Base-by-base conservation (phyloP, 495 filamentous ascomycete genomes). In the Aspergillus kassunensis region DNA sequence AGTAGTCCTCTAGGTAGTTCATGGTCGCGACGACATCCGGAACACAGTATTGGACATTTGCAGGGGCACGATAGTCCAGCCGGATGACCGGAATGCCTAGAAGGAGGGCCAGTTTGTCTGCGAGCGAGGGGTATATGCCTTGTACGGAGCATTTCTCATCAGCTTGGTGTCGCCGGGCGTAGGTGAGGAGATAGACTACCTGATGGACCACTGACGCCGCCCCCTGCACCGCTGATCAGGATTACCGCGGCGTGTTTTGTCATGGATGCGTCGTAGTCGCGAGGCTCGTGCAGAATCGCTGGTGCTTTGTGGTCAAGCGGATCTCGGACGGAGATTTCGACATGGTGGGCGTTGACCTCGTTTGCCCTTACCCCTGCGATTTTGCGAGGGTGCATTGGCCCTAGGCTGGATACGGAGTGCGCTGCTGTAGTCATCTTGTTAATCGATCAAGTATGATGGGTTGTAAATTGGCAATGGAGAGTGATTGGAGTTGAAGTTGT, bases 161-260 rank as follows among this genome's bases (percentile, higher is more conserved):
- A 18, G 11, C 15, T 16, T 30, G 4, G 19, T 29, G 15, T 46
- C 15, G 6, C 13, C 18, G n/a, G 43, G 41, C 3, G 37, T 36
- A 15, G 11, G n/a, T 19, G 33, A 5, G 16, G 31, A 37, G 12
- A 9, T 13, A 19, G 6, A 23, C 61, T 68, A 59, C 65, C 66
- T 27, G 59, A 64, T 3, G 73, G 74, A 7, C 71, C 73, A 11
- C 68, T 64, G 20, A 74, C 65, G 34, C 72, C 72, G 45, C 72
- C 72, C n/a, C 71, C 71, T 9, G 72, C 72, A 34, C 72, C 72
- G 1, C 69, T 72, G 29, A 76, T 56, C 1, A 76, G 34, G 46
- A 75, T 63, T 0, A 73, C 72, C 1, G 72, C 72, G 8, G 69
- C 61, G 18, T 51, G 51, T 20, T 59, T 45, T 3, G 45, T 49